Evolutionary conservation across 2,329 filamentous ascomycete genomes (phyloP), one percentile per base, ranked within the genome.

Genomic region (Tolypocladium guangdongense): DNA sequence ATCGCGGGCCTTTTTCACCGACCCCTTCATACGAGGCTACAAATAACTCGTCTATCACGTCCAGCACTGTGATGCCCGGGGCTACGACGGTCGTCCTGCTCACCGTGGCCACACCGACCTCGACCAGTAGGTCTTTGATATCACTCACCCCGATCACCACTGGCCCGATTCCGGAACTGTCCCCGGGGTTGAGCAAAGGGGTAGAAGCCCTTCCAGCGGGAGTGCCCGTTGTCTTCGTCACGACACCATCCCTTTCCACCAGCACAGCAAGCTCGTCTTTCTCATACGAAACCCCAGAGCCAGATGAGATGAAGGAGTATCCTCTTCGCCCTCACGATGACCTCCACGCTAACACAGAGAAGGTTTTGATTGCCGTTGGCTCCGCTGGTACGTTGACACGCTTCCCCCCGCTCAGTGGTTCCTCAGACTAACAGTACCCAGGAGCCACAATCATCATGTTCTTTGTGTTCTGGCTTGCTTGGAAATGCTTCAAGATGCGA

Each of bases 401-500:
- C 20, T 16, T 4, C 10, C 41, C 41, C 24, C 16, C 22, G 16
- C 24, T 30, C 16, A 18, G 41, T 14, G 7, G 24, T 2, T 30
- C 14, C 8, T 7, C 18, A 30, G 14, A 45, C 41, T 49, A 39
- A 54, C 46, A 27, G 14, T n/a, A 8, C 6, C 22, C 20, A 62
- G 76, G 72, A 32, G 69, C 67, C 7, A 74, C 76, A 50, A 70
- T 78, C 22, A 60, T 75, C 32, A 55, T 75, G 10, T 73, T 69
- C 51, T 73, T 76, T 55, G 54, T 77, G 27, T 59, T 60, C 8
- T 78, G 74, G 74, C 64, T 77, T 27, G 60, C 72, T 6, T 76
- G 71, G 65, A 68, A 71, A n/a, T 51, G 41, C n/a, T 64, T 46
- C 35, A 59, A 53, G 37, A 53, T 53, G 43, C 55, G 52, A 14